Base-by-base conservation (phyloP, 1,139 yeast genomes). In the Suhomyces maxii region DNA sequence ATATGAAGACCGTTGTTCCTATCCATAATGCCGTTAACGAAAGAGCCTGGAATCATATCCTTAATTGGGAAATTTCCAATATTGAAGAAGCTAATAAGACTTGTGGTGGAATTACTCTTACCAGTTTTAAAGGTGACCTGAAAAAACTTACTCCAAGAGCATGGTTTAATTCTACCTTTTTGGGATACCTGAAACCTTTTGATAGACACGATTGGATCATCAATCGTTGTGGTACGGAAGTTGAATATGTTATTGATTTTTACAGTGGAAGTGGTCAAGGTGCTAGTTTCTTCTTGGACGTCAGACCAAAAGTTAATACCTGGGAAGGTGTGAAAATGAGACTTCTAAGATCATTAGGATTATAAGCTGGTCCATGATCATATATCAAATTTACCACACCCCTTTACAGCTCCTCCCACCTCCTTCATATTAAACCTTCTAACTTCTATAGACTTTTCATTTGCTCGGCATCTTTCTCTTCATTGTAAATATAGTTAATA, bases 161-260 rank as follows among this genome's bases (percentile, higher is more conserved):
- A 0, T 80, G 95, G 72, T 71, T 89, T 58, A 83, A 87, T 55
- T 69, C 79, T 54, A 57, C 63, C 5, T 60, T 87, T 32, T 60
- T 84, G 49, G 89, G 97, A 0, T 76, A 79, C 51, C 82, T 82
- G 44, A 79, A 79, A 52, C 99, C 99, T 0, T 93, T 93, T 68
- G 99, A 93, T 67, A 79, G 99, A 58, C 99, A 93, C 63, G 99
- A 93, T 67, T 93, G 99, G 99, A 73, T 79, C 10, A 78, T 93
- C n/a, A 84, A 87, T 59, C 73, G 98, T 45, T 89, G 97, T 65
- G 98, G 98, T 2, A 78, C 72, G 12, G 78, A 79, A 45, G 79
- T 93, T 13, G 97, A 90, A 45, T 93, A 93, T 58, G 97, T 93
- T 39, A 91, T 93, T 60, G 99, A 93, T 64, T 93, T 89, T 63